Base-by-base conservation (phyloP, 805 yeast genomes). In the Diddensiella caesifluorescens region DNA sequence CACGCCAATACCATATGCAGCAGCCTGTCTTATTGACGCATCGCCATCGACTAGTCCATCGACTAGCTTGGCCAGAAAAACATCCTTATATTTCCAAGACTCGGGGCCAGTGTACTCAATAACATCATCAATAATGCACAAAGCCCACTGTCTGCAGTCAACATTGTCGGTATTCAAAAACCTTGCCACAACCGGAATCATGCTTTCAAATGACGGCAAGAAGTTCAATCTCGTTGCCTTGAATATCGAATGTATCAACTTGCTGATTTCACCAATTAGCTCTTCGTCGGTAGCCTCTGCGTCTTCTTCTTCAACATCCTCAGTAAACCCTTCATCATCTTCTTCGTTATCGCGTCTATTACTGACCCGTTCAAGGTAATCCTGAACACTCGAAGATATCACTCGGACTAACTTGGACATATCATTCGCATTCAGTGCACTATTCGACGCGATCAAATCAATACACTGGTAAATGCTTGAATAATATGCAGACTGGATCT, bases 201-300 rank as follows among this genome's bases (percentile, higher is more conserved):
- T 57, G 19, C 50, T 50, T 59, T 80, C 82, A 64, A 84, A 83
- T 3, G 75, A 74, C 9, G 79, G 75, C 42, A 86, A 59, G 60
- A 83, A 85, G 42, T 67, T 67, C 4, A 69, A 62, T 49, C 75
- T 73, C 18, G 75, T 68, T 31, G 75, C 72, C 60, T 77, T 81
- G 71, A 90, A 83, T 13, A 87, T 69, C 0, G 82, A 71, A 5
- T 82, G 71, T 28, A 92, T 62, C 1, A 83, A 79, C 58, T 82
- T 83, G 59, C 83, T 84, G 49, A 88, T 77, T 58, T 90, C 95
- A 54, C 87, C 94, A 39, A 88, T 65, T 35, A 92, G 67, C 57
- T 89, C 96, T 57, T 88, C 97, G 60, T 92, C 97, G 1, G 92
- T 80, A 52, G 71, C 77, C 54, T 83, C 95, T 45, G 76, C 80